Evolutionary conservation across 148 eudicot species (phyloP), one percentile per base, ranked within the genome.

Genomic region (Heliosperma pusillum): DNA sequence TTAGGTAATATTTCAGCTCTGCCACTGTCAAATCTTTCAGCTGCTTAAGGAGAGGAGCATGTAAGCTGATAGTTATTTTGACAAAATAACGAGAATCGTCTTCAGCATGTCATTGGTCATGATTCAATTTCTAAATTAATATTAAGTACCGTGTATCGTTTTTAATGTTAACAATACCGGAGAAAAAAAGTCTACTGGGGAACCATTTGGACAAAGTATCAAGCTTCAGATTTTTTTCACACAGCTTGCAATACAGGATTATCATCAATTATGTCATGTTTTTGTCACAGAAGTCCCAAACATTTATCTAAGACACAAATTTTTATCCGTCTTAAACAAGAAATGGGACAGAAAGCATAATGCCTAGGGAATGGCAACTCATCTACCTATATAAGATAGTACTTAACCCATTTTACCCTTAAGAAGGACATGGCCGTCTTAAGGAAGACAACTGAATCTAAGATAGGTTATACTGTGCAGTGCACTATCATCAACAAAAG

Each of bases 1-100:
- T 26, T 75, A 95, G 79, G 82, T 92, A 92, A 80, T 80, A 80
- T 84, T 92, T 95, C 77, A 95, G 75, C 81, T 95, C 92, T 4
- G 70, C 44, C 40, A 88, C 93, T 0, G 96, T 92, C 81, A 95
- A 82, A 70, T 92, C 90, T 80, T 89, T 95, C 81, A 95, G 77
- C 98, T 93, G 91, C 81, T 16, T 61, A 58, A 16, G 20, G 7
- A 44, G 6, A 26, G 26, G 13, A 50, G 21, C 21, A 69, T 29
- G 27, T 47, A 25, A 21, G 44, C 19, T 1, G 20, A 5, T 7
- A 7, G 10, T 72, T 66, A 62, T 64, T 74, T 30, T 36, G 9
- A 36, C 42, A 7, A 36, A 36, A 36, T 36, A 50, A 50, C 55
- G 5, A 50, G 16, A 7, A 47, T 11, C 53, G 53, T 10, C 53